Conservation (phyloP, 306 rosid genomes). For the Gleditsia sinensis region DNA sequence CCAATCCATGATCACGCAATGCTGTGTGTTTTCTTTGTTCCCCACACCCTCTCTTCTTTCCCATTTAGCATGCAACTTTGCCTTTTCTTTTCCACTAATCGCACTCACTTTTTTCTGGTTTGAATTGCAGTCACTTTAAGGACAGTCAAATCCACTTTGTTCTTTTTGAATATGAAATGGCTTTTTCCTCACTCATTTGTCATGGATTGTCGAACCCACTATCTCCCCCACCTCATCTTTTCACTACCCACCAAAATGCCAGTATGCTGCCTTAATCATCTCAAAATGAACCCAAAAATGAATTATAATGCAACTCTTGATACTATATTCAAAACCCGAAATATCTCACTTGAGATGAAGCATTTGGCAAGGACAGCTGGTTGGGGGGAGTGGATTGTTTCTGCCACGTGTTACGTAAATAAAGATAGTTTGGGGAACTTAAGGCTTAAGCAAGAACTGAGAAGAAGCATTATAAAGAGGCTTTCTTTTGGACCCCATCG, state of each 20-base stretch:
- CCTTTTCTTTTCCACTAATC: constrained; percentile 35
- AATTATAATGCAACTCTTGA: not conserved
- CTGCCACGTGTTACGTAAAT: too few relatives aligned
- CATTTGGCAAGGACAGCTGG: too few relatives aligned
- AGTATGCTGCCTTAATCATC: not conserved
- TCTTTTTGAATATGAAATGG: constrained; percentile 32
- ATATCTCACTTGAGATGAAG: too few relatives aligned
- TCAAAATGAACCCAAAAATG: not conserved
- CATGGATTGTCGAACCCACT: constrained; percentile 41
- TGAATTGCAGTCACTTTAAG: constrained; percentile 40
- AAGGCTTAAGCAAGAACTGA: not conserved
- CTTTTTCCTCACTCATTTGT: constrained; percentile 27
- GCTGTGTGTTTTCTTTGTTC: constrained; percentile 22
- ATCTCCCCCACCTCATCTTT: not conserved
- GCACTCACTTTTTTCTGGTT: not conserved
- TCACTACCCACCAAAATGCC: too few relatives aligned
- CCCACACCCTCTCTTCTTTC: constrained; percentile 24
- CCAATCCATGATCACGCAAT: constrained; percentile 32
- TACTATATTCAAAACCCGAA: too few relatives aligned
- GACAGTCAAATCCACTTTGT: constrained; percentile 47
- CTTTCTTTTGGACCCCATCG: constrained; percentile 12
- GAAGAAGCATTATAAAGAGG: constrained; percentile 1
- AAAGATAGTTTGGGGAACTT: not conserved
- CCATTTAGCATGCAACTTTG: constrained; percentile 35
- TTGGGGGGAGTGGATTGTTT: too few relatives aligned